phyloP scores from a whole-genome alignment of 495 filamentous ascomycete genomes.

The Usnea hakonensis region DNA sequence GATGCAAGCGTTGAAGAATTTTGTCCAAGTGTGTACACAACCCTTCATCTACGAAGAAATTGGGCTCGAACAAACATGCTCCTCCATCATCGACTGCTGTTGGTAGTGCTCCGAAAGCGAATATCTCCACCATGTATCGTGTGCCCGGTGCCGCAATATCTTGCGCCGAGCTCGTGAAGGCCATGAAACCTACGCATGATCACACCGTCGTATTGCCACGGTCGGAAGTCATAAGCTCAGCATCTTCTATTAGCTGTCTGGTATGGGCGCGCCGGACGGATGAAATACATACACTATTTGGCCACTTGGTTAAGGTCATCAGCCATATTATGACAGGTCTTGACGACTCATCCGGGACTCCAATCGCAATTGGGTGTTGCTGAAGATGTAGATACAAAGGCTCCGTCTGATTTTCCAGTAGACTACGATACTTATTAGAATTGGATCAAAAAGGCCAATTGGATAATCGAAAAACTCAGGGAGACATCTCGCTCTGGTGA shows the following conservation, averaged over 20 bases:
- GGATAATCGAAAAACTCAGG: background rate
- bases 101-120: background rate
- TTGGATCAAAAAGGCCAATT: slow-evolving; percentile 3
- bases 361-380: background rate
- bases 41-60: background rate
- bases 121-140: slow-evolving; percentile 25
- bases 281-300: slow-evolving; percentile 22
- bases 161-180: slow-evolving; percentile 52
- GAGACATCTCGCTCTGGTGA: background rate
- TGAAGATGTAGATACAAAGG: background rate
- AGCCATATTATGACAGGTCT: slow-evolving; percentile 36
- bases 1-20: slow-evolving; percentile 1
- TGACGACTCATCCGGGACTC: slow-evolving; percentile 2
- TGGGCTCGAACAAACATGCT: background rate
- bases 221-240: slow-evolving; percentile 56
- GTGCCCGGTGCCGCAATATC: slow-evolving; percentile 53
- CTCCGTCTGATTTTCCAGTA: background rate
- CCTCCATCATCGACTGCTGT: background rate
- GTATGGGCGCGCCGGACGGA: slow-evolving; percentile 47
- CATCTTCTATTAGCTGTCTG: slow-evolving; percentile 51
- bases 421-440: slow-evolving; percentile 1
- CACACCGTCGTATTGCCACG: slow-evolving; percentile 40
- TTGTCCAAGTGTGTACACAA: background rate
- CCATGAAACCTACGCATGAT: slow-evolving; percentile 39
- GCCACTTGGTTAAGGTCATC: slow-evolving; percentile 29